Conservation (phyloP, 2,329 filamentous ascomycete genomes). For the Kalmusia sp. region DNA sequence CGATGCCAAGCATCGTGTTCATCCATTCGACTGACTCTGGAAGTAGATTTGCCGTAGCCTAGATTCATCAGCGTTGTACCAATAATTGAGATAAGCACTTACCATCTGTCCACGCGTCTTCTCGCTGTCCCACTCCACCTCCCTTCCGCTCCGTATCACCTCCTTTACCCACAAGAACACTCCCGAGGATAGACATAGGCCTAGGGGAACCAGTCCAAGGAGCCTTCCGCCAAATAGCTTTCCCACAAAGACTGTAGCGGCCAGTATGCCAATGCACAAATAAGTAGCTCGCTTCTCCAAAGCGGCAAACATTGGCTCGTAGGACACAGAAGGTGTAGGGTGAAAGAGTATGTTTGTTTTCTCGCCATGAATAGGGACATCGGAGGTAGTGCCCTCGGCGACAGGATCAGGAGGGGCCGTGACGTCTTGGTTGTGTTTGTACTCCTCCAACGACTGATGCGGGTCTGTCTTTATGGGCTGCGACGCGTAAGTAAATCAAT, state of each 20-base stretch:
- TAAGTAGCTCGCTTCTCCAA: slow-evolving; percentile 78
- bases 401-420: slow-evolving; percentile 90
- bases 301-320: slow-evolving; percentile 82
- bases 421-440: slow-evolving; percentile 84
- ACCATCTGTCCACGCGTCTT: slow-evolving; percentile 81
- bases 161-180: slow-evolving; percentile 93
- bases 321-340: slow-evolving; percentile 87
- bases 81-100: slow-evolving; percentile 22
- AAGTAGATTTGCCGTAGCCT: slow-evolving; percentile 84
- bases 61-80: not conserved
- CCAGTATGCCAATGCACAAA: slow-evolving; percentile 73
- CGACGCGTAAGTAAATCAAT: slow-evolving; percentile 17
- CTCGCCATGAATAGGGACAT: slow-evolving; percentile 94
- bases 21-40: slow-evolving; percentile 94
- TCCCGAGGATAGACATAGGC: slow-evolving; percentile 73
- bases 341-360: slow-evolving; percentile 97
- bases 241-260: slow-evolving; percentile 78
- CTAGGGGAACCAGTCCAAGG: slow-evolving; percentile 77
- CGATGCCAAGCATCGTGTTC: slow-evolving; percentile 82
- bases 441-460: slow-evolving; percentile 77
- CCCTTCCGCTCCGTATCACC: slow-evolving; percentile 79
- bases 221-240: slow-evolving; percentile 80
- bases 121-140: slow-evolving; percentile 88
- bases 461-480: slow-evolving; percentile 73
- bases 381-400: slow-evolving; percentile 80